Percentiles rank a stretch among this genome's conserved stretches.
phyloP scores from a whole-genome alignment of 768 basidiomycete genomes.

The Agaricus sinodeliciosus region DNA sequence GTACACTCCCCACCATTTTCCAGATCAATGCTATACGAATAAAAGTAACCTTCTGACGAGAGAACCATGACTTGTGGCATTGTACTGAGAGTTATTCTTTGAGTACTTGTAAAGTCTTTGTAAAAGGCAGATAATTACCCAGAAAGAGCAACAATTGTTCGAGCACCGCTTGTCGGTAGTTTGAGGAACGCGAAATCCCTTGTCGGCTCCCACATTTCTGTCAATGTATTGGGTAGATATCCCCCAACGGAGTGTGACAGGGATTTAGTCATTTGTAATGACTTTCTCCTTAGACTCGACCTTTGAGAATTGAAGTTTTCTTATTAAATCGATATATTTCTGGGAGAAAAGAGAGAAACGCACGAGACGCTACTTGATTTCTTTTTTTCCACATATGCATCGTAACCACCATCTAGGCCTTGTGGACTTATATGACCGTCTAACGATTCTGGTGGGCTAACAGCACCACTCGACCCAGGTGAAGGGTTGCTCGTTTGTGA shows the following conservation, averaged over 20 bases:
- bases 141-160: conserved; percentile 85
- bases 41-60: conserved; percentile 92
- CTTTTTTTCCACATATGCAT: conserved; percentile 76
- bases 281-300: conserved; percentile 49
- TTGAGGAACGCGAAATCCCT: conserved; percentile 91
- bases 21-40: conserved; percentile 91
- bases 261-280: conserved; percentile 67
- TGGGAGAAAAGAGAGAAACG: conserved; percentile 16
- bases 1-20: conserved; percentile 95
- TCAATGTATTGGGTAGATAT: conserved; percentile 81
- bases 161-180: conserved; percentile 68
- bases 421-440: conserved; percentile 58
- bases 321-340: neutral
- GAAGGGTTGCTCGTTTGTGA: conserved; percentile 2
- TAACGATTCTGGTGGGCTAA: conserved; percentile 60
- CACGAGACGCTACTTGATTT: conserved; percentile 56
- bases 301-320: neutral
- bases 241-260: conserved; percentile 76
- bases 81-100: conserved; percentile 41
- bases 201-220: conserved; percentile 96
- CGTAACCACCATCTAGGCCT: conserved; percentile 72
- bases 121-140: conserved; percentile 49
- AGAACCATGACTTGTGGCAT: conserved; percentile 97
- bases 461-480: conserved; percentile 23
- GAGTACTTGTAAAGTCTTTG: neutral